These are phyloP conservation scores for Dactylellina parvicollis DNA, from an alignment of 2,329 filamentous ascomycete species.

Conservation along the genomic window DNA sequence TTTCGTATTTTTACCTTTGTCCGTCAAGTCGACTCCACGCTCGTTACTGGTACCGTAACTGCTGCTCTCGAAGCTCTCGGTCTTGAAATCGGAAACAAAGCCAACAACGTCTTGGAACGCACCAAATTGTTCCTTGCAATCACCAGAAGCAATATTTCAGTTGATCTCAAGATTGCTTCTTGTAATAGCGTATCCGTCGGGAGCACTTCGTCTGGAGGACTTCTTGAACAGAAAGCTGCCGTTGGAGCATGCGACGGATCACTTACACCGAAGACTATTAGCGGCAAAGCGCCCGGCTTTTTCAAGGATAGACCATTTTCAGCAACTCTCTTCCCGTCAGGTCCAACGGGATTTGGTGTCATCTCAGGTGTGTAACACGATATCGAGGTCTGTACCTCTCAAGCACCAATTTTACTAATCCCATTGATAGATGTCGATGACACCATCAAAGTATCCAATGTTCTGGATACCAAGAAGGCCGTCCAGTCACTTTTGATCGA, in stretches of 20 bases:
- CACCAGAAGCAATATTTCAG: conserved; percentile 9
- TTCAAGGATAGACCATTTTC: conserved; percentile 13
- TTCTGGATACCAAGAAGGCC: conserved; percentile 80
- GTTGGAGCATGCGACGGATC: conserved; percentile 26
- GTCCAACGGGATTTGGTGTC: conserved; percentile 30
- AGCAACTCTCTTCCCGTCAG: conserved; percentile 25
- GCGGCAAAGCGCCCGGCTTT: conserved; percentile 10
- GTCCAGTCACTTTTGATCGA: conserved; percentile 84
- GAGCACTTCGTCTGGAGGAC: conserved; percentile 14
- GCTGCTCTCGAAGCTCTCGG: conserved; percentile 36
- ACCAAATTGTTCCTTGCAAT: conserved; percentile 44
- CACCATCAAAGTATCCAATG: conserved; percentile 91
- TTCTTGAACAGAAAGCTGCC: conserved; percentile 19
- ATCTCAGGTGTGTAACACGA: conserved; percentile 27
- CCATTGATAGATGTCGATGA: conserved; percentile 79
- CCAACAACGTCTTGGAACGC: conserved; percentile 30
- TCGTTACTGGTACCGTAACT: conserved; percentile 20
- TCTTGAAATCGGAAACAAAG: conserved; percentile 32
- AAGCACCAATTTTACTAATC: neutral
- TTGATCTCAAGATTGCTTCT: conserved; percentile 19
- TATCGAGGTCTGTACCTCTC: neutral
- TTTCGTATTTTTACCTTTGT: conserved; percentile 38
- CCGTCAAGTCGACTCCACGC: conserved; percentile 15
- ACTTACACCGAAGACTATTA: conserved; percentile 21
- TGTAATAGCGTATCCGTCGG: conserved; percentile 27